phyloP scores from a whole-genome alignment of 2,329 filamentous ascomycete genomes.

The Aspergillus eucalypticola region DNA sequence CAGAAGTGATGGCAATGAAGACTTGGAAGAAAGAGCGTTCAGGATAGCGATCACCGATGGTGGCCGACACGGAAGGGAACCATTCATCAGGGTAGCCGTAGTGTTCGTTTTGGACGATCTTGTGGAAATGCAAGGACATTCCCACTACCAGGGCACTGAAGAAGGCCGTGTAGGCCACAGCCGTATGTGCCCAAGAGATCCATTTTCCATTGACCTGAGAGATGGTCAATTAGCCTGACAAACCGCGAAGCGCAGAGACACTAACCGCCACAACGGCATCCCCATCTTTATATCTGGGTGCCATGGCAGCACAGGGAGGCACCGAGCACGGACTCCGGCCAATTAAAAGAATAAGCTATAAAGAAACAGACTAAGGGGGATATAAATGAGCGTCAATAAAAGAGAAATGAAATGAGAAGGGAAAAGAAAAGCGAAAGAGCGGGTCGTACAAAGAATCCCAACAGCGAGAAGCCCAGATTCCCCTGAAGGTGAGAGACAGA shows the following conservation, averaged over 20 bases:
- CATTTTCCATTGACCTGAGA: constrained; percentile 76
- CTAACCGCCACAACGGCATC: constrained; percentile 62
- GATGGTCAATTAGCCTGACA: constrained; percentile 26
- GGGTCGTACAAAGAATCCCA: constrained; percentile 18
- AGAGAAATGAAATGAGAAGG: constrained; percentile 20
- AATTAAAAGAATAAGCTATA: constrained; percentile 18
- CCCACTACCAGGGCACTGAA: constrained; percentile 82
- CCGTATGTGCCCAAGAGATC: constrained; percentile 86
- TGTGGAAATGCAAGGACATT: constrained; percentile 81
- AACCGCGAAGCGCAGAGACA: constrained; percentile 10
- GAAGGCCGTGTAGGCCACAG: constrained; percentile 79
- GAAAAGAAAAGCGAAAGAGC: constrained; percentile 26
- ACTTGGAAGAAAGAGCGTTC: constrained; percentile 96
- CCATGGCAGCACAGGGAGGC: constrained; percentile 50
- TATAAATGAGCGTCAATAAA: constrained; percentile 27
- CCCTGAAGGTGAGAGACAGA: constrained; percentile 30
- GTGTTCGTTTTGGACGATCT: constrained; percentile 97
- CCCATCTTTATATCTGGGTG: constrained; percentile 63
- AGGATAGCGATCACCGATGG: constrained; percentile 95
- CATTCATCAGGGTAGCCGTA: constrained; percentile 93
- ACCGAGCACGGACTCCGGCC: constrained; percentile 20
- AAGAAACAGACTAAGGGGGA: constrained; percentile 21
- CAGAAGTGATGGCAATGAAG: constrained; percentile 94
- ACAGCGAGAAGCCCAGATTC: constrained; percentile 24
- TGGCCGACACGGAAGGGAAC: constrained; percentile 95